These are phyloP conservation scores for Suhomyces xylopsoci DNA, from an alignment of 805 yeast species.

Conservation along the genomic window DNA sequence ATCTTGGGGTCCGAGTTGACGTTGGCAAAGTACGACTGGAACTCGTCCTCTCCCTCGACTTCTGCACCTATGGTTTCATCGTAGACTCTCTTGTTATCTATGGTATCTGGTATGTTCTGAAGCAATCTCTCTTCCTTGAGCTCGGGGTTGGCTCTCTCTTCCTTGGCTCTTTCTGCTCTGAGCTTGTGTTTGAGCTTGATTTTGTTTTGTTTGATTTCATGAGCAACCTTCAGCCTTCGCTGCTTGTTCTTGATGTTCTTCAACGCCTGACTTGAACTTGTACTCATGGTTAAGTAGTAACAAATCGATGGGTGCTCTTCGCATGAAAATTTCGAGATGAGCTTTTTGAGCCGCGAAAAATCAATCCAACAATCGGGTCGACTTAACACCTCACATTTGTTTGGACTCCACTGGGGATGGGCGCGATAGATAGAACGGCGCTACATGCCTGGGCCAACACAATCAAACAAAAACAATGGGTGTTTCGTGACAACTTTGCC, in stretches of 20 bases:
- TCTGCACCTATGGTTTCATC: constrained; percentile 77
- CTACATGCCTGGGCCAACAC: constrained; percentile 16
- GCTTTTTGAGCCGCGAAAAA: neutral
- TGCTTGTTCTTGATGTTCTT: constrained; percentile 68
- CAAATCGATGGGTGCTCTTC: neutral
- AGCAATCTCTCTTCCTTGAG: constrained; percentile 74
- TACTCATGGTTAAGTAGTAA: constrained; percentile 13
- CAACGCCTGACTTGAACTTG: constrained; percentile 25
- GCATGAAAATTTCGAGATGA: constrained; percentile 1
- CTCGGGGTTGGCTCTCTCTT: constrained; percentile 80
- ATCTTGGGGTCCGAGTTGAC: constrained; percentile 69
- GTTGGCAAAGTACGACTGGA: constrained; percentile 54
- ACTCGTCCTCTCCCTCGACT: constrained; percentile 63
- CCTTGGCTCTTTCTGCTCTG: constrained; percentile 82
- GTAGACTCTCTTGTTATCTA: constrained; percentile 77
- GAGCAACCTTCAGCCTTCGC: constrained; percentile 73
- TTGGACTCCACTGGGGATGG: neutral
- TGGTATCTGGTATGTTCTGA: constrained; percentile 75
- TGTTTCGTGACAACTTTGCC: constrained; percentile 18
- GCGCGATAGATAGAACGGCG: neutral
- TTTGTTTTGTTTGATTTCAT: constrained; percentile 68
- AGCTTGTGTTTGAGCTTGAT: constrained; percentile 73
- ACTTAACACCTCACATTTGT: too few relatives aligned
- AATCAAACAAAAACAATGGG: constrained; percentile 18
- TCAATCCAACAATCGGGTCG: neutral